Percentiles rank a stretch among this genome's conserved stretches.
Conservation (phyloP, 768 basidiomycete genomes). For the Suillus subluteus region DNA sequence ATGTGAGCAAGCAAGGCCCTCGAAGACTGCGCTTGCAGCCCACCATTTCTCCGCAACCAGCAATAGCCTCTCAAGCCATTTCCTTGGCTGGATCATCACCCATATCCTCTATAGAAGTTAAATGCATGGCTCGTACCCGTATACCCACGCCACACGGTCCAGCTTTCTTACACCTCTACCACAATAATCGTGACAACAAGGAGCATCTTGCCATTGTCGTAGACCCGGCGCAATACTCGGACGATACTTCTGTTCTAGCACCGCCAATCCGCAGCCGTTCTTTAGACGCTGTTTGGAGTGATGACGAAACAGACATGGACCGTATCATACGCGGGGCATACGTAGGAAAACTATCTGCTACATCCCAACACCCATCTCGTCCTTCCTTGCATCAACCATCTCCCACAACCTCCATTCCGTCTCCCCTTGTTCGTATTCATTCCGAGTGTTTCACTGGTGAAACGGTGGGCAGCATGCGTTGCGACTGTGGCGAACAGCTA, state of each 20-base stretch:
- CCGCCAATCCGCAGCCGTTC: constrained; percentile 79
- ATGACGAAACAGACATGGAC: constrained; percentile 90
- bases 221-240: constrained; percentile 82
- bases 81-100: constrained; percentile 8
- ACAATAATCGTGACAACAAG: constrained; percentile 89
- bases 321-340: constrained; percentile 94
- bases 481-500: constrained; percentile 98
- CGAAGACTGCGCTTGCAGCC: constrained; percentile 57
- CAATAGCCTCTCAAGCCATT: constrained; percentile 10
- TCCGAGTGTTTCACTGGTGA: constrained; percentile 99
- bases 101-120: constrained; percentile 55
- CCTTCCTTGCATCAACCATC: constrained; percentile 25
- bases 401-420: constrained; percentile 44
- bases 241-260: constrained; percentile 37
- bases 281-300: constrained; percentile 83
- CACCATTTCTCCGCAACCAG: constrained; percentile 25
- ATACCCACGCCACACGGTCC: constrained; percentile 96
- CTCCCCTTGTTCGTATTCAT: constrained; percentile 92
- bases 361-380: constrained; percentile 49
- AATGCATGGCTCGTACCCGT: constrained; percentile 96
- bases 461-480: constrained; percentile 96
- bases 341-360: constrained; percentile 75
- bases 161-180: constrained; percentile 92
- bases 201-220: constrained; percentile 96
- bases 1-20: constrained; percentile 78